Evolutionary conservation across 2,329 filamentous ascomycete genomes (phyloP).

Genomic region (Hypoxylon sp.): DNA sequence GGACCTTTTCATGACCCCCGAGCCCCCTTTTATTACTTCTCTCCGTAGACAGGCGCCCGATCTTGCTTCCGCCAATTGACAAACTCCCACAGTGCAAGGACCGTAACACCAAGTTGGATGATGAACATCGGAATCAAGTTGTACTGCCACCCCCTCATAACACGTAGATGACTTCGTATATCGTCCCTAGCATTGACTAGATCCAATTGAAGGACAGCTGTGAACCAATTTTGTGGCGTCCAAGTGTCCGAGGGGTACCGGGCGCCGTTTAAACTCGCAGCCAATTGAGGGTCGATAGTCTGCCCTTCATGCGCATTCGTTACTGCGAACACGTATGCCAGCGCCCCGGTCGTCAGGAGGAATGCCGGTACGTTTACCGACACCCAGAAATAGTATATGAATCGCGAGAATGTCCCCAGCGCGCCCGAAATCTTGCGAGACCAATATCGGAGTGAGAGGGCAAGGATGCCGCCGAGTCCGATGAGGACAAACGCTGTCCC

Average conservation of each 20-base stretch:
- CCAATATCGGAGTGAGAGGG: constrained; percentile 50
- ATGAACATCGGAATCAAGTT: constrained; percentile 54
- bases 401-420: constrained; percentile 16
- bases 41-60: not conserved
- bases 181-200: constrained; percentile 46
- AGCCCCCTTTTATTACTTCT: constrained; percentile 20
- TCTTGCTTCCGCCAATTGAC: constrained; percentile 36
- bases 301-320: constrained; percentile 51
- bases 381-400: constrained; percentile 55
- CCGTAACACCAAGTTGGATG: constrained; percentile 45
- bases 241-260: constrained; percentile 53
- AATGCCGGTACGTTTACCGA: constrained; percentile 53
- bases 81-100: constrained; percentile 45
- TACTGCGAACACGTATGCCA: constrained; percentile 55
- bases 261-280: constrained; percentile 37
- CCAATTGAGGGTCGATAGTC: constrained; percentile 51
- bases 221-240: constrained; percentile 59
- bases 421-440: constrained; percentile 41
- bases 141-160: constrained; percentile 56
- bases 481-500: constrained; percentile 55
- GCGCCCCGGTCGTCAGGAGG: constrained; percentile 54
- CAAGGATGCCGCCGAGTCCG: constrained; percentile 52
- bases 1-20: not conserved
- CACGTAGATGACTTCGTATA: constrained; percentile 47
- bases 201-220: constrained; percentile 52